These are phyloP conservation scores for Aspergillus clavatus DNA, from an alignment of 2,329 filamentous ascomycete species.

Conservation along the genomic window DNA sequence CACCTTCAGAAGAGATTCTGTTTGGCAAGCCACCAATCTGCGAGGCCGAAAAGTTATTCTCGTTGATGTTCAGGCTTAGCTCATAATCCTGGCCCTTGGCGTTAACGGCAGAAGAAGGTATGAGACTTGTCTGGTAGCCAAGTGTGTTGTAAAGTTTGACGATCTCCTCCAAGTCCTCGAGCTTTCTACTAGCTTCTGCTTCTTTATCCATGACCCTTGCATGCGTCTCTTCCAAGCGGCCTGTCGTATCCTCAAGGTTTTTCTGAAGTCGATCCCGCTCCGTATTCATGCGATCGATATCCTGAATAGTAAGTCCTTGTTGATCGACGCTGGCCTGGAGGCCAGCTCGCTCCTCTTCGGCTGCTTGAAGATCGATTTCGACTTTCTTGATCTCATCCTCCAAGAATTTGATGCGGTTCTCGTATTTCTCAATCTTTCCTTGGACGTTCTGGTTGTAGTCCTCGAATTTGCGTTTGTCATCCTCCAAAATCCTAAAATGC, in stretches of 20 bases:
- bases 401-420: constrained; percentile 72
- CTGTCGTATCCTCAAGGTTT: constrained; percentile 70
- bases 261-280: constrained; percentile 92
- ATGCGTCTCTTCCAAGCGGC: constrained; percentile 79
- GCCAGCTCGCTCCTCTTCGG: constrained; percentile 72
- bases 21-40: constrained; percentile 48
- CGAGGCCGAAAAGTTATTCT: constrained; percentile 70
- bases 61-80: constrained; percentile 74
- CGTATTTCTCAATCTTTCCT: constrained; percentile 83
- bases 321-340: constrained; percentile 85
- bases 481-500: constrained; percentile 87
- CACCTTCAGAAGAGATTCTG: constrained; percentile 51
- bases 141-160: constrained; percentile 91
- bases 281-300: constrained; percentile 98
- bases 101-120: constrained; percentile 77
- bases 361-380: constrained; percentile 67
- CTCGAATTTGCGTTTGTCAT: constrained; percentile 92
- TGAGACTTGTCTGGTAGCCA: constrained; percentile 88
- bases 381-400: constrained; percentile 81
- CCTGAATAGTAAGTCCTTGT: constrained; percentile 91
- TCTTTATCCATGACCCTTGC: constrained; percentile 80
- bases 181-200: constrained; percentile 72
- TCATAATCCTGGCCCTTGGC: constrained; percentile 83
- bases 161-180: constrained; percentile 87
- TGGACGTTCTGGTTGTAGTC: constrained; percentile 84